A percentile compares a stretch with the other conserved stretches of the same genome.
Conservation (phyloP, 345 rosid species). For the Murraya koenigii region DNA sequence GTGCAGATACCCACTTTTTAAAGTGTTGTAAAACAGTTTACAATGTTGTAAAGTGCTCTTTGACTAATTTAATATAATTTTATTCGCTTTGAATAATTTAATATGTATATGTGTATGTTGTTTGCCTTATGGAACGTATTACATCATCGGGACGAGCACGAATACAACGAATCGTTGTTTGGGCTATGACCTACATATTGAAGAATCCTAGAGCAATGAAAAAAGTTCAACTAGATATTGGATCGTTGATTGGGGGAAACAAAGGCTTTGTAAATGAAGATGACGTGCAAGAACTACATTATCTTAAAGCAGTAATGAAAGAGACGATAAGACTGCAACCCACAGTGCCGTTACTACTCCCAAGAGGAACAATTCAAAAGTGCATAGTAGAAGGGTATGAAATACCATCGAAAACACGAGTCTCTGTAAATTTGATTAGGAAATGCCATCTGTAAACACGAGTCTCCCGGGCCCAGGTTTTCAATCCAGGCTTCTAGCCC, state of each 20-base stretch:
- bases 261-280: slow-evolving; percentile 37
- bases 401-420: neutral
- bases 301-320: slow-evolving; percentile 43
- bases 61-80: too few relatives aligned
- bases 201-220: slow-evolving; percentile 31
- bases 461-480: too few relatives aligned
- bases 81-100: too few relatives aligned
- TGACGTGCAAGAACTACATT: slow-evolving; percentile 21
- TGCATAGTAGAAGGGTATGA: neutral
- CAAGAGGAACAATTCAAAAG: neutral
- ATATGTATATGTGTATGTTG: neutral
- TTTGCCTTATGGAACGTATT: slow-evolving; percentile 20
- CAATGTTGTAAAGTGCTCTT: too few relatives aligned
- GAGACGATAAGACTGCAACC: slow-evolving; percentile 33
- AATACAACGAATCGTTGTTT: slow-evolving; percentile 21
- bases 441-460: too few relatives aligned
- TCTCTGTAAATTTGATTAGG: neutral
- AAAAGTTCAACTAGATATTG: slow-evolving; percentile 32
- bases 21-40: too few relatives aligned
- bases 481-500: too few relatives aligned
- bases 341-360: slow-evolving; percentile 13
- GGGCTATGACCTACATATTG: slow-evolving; percentile 42
- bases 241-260: slow-evolving; percentile 8
- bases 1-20: too few relatives aligned
- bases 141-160: slow-evolving; percentile 36